Evolutionary conservation across 139 green algal species (phyloP), one percentile per base, ranked within the genome.

Genomic region (Desmodesmus armatus): DNA sequence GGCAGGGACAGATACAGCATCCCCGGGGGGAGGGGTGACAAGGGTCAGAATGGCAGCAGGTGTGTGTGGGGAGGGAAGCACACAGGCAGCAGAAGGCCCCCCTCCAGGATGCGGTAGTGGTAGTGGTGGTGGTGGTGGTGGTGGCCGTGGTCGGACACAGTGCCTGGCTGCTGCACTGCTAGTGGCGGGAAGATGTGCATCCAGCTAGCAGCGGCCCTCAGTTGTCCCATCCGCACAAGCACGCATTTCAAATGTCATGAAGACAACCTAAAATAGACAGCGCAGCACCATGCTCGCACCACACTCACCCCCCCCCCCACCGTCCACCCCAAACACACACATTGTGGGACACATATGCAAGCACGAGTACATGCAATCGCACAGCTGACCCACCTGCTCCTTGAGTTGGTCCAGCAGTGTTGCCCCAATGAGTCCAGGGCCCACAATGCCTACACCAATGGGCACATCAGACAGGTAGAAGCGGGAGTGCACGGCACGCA

Each of bases 401-500:
- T 92, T 85, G 5, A 99, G 74, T 93, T 99, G 97, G 0, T 93
- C 67, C 35, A 99, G 91, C 47, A 99, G 90, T 5, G 96, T 97
- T 47, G 84, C 85, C 2, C 97, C 97, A 58, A 99, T 97, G 35
- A 98, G 91, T 17, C 97, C 97, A 0, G 96, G 96, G 0, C 96
- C 96, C 29, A 99, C 92, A 9, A 99, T 72, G 33, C 92, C 97
- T 19, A 99, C 90, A 5, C 92, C 94, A 27, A 99, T 91, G 62
- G 96, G 89, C 76, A 97, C 94, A 49, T 96, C 91, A 0, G 94
- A 94, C 47, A 98, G 87, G 93, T 99, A 99, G 94, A 99, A 99
- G 47, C 96, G 91, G 33, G 66, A 91, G 86, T 99, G 97, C 80
- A 99, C 97, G 0, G 96, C 95, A 2, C 94, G 87, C 84, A 99